Evolutionary conservation across 106 monocot genomes (phyloP), one percentile per base, ranked within the genome.

Genomic region (Allium sativum): DNA sequence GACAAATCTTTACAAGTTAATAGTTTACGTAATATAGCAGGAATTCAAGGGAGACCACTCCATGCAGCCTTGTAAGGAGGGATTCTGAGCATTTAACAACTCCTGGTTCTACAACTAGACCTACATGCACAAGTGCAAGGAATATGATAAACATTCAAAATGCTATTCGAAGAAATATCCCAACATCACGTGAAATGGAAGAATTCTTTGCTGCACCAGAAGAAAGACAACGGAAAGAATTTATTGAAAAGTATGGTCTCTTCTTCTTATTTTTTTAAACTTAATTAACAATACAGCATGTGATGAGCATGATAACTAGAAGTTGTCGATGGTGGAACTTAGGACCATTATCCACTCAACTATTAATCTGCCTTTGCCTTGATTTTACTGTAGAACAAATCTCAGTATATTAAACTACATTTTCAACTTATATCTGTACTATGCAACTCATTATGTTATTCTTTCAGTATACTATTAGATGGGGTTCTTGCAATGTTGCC

Each of bases 141-240:
- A 73, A 71, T 62, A 41, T 57, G 65, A 31, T 31, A 31, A 64
- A 75, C 58, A 50, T 51, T 40, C 65, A 60, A 16, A 71, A 17
- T 62, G 13, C 75, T 3, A 20, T 18, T 20, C 69, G 42, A 13
- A 42, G 59, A 42, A 64, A 61, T 61, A 65, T 75, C 13, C 84
- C 87, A 4, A 81, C 70, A 44, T 13, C 87, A 3, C 45, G 48
- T 18, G 87, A 92, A 64, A 79, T 92, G 73, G 92, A 92, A 70
- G 83, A 84, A 65, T 92, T 92, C 58, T 92, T 92, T 53, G 65
- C 87, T 47, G 81, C 55, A 9, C 70, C 84, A 15, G 92, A 92
- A 63, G 67, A 74, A 56, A 66, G 68, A n/a, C 87, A 92, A 55
- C 87, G 81, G 45, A 70, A 19, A 21, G 31, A 16, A 4, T 92